These are phyloP conservation scores for Rhizopogon vinicolor DNA, from an alignment of 768 basidiomycete species.

Conservation along the genomic window DNA sequence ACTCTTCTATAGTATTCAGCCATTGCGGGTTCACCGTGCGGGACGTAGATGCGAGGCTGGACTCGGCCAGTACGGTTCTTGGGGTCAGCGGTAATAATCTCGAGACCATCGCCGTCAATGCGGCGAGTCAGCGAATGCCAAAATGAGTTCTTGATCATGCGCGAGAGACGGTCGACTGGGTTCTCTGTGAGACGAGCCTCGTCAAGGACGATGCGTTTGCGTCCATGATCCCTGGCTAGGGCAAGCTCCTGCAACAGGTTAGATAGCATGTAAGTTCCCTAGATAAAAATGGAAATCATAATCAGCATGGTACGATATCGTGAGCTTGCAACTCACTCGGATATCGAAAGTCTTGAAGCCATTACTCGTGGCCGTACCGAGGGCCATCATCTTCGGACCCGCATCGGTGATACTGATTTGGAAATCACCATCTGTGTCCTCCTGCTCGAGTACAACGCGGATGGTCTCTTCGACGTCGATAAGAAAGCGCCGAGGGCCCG, in stretches of 20 bases:
- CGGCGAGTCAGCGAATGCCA: conserved; percentile 97
- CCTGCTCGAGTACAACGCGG: conserved; percentile 92
- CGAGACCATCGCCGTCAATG: conserved; percentile 95
- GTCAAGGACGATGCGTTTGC: conserved; percentile 97
- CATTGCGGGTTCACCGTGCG: conserved; percentile 90
- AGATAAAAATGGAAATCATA: conserved; percentile 11
- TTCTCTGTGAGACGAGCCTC: conserved; percentile 97
- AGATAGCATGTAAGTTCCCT: conserved; percentile 99
- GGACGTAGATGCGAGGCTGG: conserved; percentile 93
- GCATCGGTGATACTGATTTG: conserved; percentile 96
- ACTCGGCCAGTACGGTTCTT: conserved; percentile 92
- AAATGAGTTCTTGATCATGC: conserved; percentile 98
- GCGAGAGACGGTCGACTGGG: conserved; percentile 91
- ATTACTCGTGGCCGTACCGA: conserved; percentile 96
- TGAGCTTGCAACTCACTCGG: conserved; percentile 46
- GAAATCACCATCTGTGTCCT: conserved; percentile 96
- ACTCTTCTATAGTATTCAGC: conserved; percentile 93
- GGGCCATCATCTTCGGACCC: conserved; percentile 92
- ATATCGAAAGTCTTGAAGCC: conserved; percentile 98
- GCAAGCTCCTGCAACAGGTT: conserved; percentile 99
- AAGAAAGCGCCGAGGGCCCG: conserved; percentile 82
- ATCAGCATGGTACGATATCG: conserved; percentile 3
- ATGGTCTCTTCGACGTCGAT: conserved; percentile 99
- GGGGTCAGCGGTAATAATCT: conserved; percentile 96
- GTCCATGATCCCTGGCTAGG: conserved; percentile 88